A percentile compares a stretch with the other conserved stretches of the same genome.
Evolutionary conservation across 768 basidiomycete genomes (phyloP).

Genomic region (Tricholoma sp.): DNA sequence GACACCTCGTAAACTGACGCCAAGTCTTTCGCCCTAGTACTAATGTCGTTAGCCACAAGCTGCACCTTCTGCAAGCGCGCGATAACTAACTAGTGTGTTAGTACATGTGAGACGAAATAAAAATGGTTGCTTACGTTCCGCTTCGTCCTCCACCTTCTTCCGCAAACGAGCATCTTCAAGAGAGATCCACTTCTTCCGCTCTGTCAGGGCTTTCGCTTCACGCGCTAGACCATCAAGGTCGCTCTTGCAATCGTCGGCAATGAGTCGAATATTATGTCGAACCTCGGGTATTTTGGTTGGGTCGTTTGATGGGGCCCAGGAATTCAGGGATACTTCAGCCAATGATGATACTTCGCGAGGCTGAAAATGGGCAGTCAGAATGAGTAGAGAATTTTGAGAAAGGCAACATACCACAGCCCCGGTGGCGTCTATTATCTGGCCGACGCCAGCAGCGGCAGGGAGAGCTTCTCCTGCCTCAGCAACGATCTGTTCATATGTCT

Average conservation of each 20-base stretch:
- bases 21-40: slow-evolving; percentile 56
- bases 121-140: slow-evolving; percentile 51
- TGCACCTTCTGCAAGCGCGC: slow-evolving; percentile 73
- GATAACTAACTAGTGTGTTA: slow-evolving; percentile 49
- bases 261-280: slow-evolving; percentile 90
- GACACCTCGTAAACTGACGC: slow-evolving; percentile 64
- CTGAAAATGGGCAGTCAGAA: slow-evolving; percentile 31
- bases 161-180: slow-evolving; percentile 67
- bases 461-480: slow-evolving; percentile 74
- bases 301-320: slow-evolving; percentile 87
- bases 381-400: not conserved
- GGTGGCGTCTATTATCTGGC: slow-evolving; percentile 91
- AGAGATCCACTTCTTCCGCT: slow-evolving; percentile 66
- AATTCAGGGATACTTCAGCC: slow-evolving; percentile 66
- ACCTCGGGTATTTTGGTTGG: slow-evolving; percentile 90
- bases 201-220: slow-evolving; percentile 81
- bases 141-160: slow-evolving; percentile 70
- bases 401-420: slow-evolving; percentile 70
- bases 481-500: slow-evolving; percentile 95
- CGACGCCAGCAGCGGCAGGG: slow-evolving; percentile 52
- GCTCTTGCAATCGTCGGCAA: slow-evolving; percentile 74
- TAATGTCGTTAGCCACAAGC: slow-evolving; percentile 68
- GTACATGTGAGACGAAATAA: not conserved
- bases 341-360: slow-evolving; percentile 85
- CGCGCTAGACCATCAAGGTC: slow-evolving; percentile 86